phyloP scores from a whole-genome alignment of 1,284 basidiomycete genomes.

The Fistulinella cinereoalba region DNA sequence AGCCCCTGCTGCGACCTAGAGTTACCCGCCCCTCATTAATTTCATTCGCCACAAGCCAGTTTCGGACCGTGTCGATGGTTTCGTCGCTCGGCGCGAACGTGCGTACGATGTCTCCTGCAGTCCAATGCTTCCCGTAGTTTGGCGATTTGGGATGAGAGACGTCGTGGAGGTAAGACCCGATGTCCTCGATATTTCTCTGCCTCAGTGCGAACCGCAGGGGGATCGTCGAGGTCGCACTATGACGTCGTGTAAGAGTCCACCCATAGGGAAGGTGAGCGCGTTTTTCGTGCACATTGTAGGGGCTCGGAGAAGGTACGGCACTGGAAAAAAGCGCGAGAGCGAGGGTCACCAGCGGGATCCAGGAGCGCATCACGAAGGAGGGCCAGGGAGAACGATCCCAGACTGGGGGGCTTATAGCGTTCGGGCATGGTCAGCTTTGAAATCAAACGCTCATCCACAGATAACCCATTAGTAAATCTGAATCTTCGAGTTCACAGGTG shows the following conservation, averaged over 20 bases:
- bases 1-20: conserved; percentile 31
- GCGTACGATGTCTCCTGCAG: conserved; percentile 33
- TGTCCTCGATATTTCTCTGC: conserved; percentile 38
- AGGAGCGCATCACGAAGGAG: conserved; percentile 8
- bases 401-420: background rate
- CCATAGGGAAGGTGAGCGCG: conserved; percentile 31
- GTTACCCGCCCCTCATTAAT: conserved; percentile 20
- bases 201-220: conserved; percentile 42
- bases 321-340: conserved; percentile 8
- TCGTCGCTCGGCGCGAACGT: conserved; percentile 41
- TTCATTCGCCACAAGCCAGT: conserved; percentile 39
- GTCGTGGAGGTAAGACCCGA: conserved; percentile 37
- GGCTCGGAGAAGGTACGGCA: conserved; percentile 5
- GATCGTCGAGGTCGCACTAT: conserved; percentile 27
- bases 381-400: background rate
- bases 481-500: background rate
- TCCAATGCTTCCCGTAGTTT: conserved; percentile 46
- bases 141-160: conserved; percentile 43
- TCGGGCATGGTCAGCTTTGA: conserved; percentile 1
- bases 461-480: background rate
- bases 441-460: background rate
- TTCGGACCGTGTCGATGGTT: conserved; percentile 36
- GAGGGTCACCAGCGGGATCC: conserved; percentile 10
- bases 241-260: conserved; percentile 33
- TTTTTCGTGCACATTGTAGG: conserved; percentile 31